These are phyloP conservation scores for Euphorbia schlechtendalii DNA, from an alignment of 441 rosid species.

Conservation along the genomic window DNA sequence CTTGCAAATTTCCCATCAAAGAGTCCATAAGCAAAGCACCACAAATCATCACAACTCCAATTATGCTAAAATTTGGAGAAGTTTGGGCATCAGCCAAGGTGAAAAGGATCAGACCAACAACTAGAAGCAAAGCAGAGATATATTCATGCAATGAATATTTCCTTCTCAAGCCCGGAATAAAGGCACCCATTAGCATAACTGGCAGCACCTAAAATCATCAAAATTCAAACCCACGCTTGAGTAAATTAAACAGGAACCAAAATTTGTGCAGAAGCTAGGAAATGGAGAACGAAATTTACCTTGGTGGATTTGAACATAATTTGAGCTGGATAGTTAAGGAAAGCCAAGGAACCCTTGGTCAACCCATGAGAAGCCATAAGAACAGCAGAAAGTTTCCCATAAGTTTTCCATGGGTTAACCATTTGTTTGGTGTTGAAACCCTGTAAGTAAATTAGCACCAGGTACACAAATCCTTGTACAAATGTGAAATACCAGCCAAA, in stretches of 20 bases:
- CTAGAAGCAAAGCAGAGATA: slow-evolving; percentile 61
- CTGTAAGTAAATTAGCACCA: slow-evolving; percentile 54
- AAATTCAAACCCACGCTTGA: not conserved
- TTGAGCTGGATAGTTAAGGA: slow-evolving; percentile 83
- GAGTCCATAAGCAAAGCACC: slow-evolving; percentile 73
- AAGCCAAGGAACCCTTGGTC: slow-evolving; percentile 81
- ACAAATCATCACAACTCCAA: slow-evolving; percentile 64
- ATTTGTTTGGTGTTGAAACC: slow-evolving; percentile 72
- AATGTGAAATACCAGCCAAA: slow-evolving; percentile 90
- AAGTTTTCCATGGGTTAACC: slow-evolving; percentile 83
- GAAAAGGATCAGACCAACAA: slow-evolving; percentile 63
- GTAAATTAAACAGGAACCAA: not conserved
- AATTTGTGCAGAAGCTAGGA: not conserved
- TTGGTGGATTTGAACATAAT: slow-evolving; percentile 91
- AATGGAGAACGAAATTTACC: slow-evolving; percentile 27
- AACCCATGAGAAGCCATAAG: slow-evolving; percentile 84
- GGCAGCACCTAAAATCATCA: slow-evolving; percentile 50
- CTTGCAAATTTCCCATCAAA: slow-evolving; percentile 78
- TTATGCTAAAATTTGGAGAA: slow-evolving; percentile 66
- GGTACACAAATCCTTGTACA: slow-evolving; percentile 76
- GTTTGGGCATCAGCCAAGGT: slow-evolving; percentile 72
- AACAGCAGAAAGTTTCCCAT: slow-evolving; percentile 71
- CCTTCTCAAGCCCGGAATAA: slow-evolving; percentile 74
- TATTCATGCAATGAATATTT: slow-evolving; percentile 69
- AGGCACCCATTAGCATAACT: slow-evolving; percentile 85